Percentiles rank a stretch among this genome's conserved stretches.
These are phyloP conservation scores for Baudoinia panamericana DNA, from an alignment of 495 filamentous ascomycete species.

Conservation along the genomic window DNA sequence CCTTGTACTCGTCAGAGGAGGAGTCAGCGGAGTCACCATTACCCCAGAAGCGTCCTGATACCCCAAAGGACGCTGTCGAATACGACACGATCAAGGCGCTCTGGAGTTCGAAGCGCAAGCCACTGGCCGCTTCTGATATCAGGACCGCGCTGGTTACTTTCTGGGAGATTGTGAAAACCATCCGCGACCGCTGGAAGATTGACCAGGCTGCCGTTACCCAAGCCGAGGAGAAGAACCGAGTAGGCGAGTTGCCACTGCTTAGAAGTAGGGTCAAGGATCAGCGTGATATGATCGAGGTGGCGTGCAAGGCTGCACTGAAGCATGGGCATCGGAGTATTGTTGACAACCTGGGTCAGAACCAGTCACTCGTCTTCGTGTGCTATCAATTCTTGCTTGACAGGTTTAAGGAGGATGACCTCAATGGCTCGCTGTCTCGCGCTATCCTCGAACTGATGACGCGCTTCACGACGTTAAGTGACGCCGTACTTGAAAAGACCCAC, in stretches of 20 bases:
- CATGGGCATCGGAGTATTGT: conserved; percentile 53
- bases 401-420: conserved; percentile 47
- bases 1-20: conserved; percentile 36
- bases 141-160: conserved; percentile 41
- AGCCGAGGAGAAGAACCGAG: conserved; percentile 41
- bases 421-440: conserved; percentile 47
- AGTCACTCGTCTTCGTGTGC: conserved; percentile 40
- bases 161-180: conserved; percentile 48
- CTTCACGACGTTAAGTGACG: conserved; percentile 51
- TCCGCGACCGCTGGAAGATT: conserved; percentile 50
- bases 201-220: conserved; percentile 43
- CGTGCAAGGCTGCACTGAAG: conserved; percentile 45
- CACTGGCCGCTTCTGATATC: conserved; percentile 35
- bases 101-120: conserved; percentile 45
- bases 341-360: conserved; percentile 49
- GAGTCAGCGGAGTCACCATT: conserved; percentile 42
- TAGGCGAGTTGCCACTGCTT: conserved; percentile 36
- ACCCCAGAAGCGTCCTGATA: conserved; percentile 38
- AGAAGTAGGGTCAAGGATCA: conserved; percentile 40
- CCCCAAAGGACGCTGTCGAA: conserved; percentile 40
- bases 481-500: conserved; percentile 52
- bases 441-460: conserved; percentile 51
- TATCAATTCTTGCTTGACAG: conserved; percentile 55
- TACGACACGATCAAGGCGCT: conserved; percentile 55
- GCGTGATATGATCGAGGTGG: conserved; percentile 45